Percentiles rank a stretch among this genome's conserved stretches.
Conservation (phyloP, 83 land plant species). For the Diphasiastrum complanatum region DNA sequence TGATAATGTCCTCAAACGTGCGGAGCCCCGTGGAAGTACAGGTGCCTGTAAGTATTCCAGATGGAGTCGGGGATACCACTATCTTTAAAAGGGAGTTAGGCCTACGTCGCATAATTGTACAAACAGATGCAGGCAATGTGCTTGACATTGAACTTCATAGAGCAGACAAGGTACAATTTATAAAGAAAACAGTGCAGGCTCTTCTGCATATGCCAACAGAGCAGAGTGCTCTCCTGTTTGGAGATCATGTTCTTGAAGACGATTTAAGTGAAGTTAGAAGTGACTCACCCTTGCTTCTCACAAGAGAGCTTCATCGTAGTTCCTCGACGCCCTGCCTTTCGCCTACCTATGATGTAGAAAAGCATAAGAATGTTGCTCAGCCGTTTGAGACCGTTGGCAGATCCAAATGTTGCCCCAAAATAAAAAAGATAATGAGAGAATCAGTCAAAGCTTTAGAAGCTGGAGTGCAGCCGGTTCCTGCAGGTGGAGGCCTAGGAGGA, state of each 20-base stretch:
- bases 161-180: constrained; percentile 30
- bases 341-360: constrained; percentile 8
- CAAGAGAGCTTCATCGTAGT: constrained; percentile 27
- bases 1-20: too few species aligned
- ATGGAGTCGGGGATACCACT: too few species aligned
- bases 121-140: constrained; percentile 28
- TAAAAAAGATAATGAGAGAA: constrained; percentile 38
- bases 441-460: constrained; percentile 39
- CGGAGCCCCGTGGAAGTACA: too few species aligned
- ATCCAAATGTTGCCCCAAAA: constrained; percentile 15
- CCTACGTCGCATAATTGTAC: too few species aligned
- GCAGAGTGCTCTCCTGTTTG: constrained; percentile 33
- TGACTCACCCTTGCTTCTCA: constrained; percentile 35
- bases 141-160: constrained; percentile 39
- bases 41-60: too few species aligned
- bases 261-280: constrained; percentile 29
- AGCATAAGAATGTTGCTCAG: not conserved
- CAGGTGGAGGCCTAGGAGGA: constrained; percentile 63
- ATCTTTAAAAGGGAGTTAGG: too few species aligned
- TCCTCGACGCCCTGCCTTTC: constrained; percentile 36
- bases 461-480: constrained; percentile 57
- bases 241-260: constrained; percentile 33
- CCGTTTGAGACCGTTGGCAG: constrained; percentile 7
- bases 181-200: constrained; percentile 35
- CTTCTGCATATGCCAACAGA: constrained; percentile 36